phyloP scores from a whole-genome alignment of 140 eudicot species.

The Erigeron philadelphicus region DNA sequence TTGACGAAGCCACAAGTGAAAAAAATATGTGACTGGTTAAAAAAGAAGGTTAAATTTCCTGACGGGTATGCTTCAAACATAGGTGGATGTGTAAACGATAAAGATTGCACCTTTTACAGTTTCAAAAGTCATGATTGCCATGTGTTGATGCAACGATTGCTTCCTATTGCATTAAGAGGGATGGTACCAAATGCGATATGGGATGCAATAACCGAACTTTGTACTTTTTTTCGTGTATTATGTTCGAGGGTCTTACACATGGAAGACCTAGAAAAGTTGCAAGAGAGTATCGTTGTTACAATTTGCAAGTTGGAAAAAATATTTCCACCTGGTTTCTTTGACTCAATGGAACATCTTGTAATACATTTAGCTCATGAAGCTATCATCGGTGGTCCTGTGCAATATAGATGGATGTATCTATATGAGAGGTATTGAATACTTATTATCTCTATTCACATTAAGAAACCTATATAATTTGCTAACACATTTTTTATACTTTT shows the following conservation, averaged over 20 bases:
- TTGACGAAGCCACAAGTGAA: background rate
- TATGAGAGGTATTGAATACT: no score
- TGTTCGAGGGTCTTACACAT: background rate
- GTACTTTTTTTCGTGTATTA: background rate
- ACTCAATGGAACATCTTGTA: no score
- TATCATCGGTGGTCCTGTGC: no score
- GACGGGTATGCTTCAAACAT: conserved; percentile 14
- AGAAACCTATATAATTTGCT: no score
- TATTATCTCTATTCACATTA: no score
- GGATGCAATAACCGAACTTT: background rate
- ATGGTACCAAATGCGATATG: background rate
- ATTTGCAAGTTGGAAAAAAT: no score
- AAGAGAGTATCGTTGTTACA: no score
- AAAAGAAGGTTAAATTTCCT: background rate
- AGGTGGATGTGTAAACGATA: conserved; percentile 6
- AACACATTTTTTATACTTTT: no score
- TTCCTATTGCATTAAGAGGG: background rate
- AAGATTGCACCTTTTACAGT: background rate
- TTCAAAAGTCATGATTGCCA: conserved; percentile 14
- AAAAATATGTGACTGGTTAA: conserved; percentile 5
- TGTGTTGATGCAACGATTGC: background rate
- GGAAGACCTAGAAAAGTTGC: no score
- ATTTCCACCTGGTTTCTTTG: no score
- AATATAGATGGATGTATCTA: no score
- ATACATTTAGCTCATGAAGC: no score